Conservation (phyloP, 2,329 filamentous ascomycete genomes). For the Neoarthrinium moseri region DNA sequence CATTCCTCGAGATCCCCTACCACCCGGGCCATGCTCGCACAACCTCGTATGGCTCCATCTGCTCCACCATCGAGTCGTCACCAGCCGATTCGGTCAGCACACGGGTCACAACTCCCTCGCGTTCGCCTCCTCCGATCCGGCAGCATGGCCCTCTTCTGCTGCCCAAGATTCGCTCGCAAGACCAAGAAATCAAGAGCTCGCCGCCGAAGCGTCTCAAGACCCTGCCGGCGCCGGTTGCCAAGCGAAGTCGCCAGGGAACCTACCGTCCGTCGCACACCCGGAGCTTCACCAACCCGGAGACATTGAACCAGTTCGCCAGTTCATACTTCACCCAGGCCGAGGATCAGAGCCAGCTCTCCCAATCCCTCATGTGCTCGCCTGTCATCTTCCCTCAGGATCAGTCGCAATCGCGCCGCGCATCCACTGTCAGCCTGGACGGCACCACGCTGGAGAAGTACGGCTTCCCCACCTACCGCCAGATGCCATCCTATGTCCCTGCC, state of each 20-base stretch:
- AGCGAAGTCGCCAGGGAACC: constrained; percentile 26
- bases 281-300: constrained; percentile 62
- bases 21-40: constrained; percentile 58
- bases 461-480: constrained; percentile 81
- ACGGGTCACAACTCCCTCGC: constrained; percentile 64
- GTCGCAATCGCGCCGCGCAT: constrained; percentile 56
- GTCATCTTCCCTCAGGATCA: constrained; percentile 53
- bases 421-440: constrained; percentile 67
- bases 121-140: constrained; percentile 67
- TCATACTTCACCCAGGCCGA: constrained; percentile 37
- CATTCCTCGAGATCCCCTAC: constrained; percentile 55
- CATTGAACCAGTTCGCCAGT: constrained; percentile 39
- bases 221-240: constrained; percentile 40
- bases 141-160: constrained; percentile 78
- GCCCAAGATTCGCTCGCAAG: constrained; percentile 83
- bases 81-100: constrained; percentile 66
- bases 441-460: constrained; percentile 67
- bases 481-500: constrained; percentile 55
- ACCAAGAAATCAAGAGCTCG: constrained; percentile 68
- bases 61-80: constrained; percentile 63
- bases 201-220: constrained; percentile 58
- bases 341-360: constrained; percentile 30
- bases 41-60: constrained; percentile 65
- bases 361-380: constrained; percentile 66
- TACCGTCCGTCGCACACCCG: constrained; percentile 50